phyloP scores from a whole-genome alignment of 306 rosid species.

The Herpetospermum pedunculosum region DNA sequence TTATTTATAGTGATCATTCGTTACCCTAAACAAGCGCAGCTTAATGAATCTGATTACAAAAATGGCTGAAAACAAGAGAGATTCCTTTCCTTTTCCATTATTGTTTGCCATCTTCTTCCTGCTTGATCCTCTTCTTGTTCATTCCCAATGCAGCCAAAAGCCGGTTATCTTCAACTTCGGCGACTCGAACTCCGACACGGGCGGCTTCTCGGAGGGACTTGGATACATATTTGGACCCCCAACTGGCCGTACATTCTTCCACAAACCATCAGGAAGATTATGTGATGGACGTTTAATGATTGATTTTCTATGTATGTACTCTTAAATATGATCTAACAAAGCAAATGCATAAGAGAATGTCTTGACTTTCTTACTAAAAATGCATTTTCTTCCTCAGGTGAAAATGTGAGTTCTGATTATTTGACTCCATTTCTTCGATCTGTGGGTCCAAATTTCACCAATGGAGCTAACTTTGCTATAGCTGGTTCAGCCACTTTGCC shows the following conservation, averaged over 20 bases:
- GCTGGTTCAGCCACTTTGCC: conserved; percentile 18
- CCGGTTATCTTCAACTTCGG: conserved; percentile 25
- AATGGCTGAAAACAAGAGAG: background rate
- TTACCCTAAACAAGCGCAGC: background rate
- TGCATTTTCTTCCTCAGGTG: conserved; percentile 9
- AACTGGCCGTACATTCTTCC: conserved; percentile 15
- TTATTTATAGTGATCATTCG: background rate
- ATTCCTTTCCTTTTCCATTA: background rate
- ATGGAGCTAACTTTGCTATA: conserved; percentile 19
- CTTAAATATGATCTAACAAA: background rate
- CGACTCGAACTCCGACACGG: conserved; percentile 32
- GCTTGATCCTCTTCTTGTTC: background rate
- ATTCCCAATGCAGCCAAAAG: conserved; percentile 3
- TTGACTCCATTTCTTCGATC: conserved; percentile 16
- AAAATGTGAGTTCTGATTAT: conserved; percentile 1
- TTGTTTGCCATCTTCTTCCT: background rate
- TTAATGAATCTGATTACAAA: background rate
- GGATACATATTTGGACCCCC: conserved; percentile 22
- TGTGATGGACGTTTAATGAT: conserved; percentile 23
- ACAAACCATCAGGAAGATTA: conserved; percentile 12
- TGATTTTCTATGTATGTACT: conserved; percentile 22
- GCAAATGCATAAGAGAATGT: too few relatives aligned
- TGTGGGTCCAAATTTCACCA: conserved; percentile 16
- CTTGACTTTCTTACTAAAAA: background rate
- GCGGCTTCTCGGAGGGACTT: conserved; percentile 13